Evolutionary conservation across 2,329 filamentous ascomycete species (phyloP).

Genomic region (Diaporthe amygdali): DNA sequence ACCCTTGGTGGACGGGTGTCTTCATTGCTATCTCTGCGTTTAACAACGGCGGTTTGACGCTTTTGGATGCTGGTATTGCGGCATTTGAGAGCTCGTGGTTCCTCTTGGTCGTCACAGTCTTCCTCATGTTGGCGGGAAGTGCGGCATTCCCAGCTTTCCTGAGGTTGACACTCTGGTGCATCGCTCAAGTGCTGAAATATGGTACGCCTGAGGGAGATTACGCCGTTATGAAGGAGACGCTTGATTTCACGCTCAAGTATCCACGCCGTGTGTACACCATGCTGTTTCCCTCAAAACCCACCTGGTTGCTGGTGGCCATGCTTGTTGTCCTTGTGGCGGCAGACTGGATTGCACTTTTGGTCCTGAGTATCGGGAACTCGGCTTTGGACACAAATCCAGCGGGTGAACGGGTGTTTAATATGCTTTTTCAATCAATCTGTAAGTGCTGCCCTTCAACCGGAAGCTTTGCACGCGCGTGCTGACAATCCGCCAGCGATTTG

Average conservation of each 20-base stretch:
- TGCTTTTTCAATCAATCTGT: constrained; percentile 53
- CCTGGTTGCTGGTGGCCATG: constrained; percentile 54
- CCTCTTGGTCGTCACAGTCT: constrained; percentile 33
- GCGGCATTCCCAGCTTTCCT: constrained; percentile 59
- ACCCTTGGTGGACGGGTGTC: constrained; percentile 61
- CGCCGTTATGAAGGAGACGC: constrained; percentile 42
- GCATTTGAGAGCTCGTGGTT: constrained; percentile 47
- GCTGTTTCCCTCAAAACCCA: constrained; percentile 63
- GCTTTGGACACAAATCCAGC: constrained; percentile 48
- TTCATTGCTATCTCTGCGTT: constrained; percentile 62
- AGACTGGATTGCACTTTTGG: constrained; percentile 58
- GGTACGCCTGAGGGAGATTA: constrained; percentile 39
- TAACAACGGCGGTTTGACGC: constrained; percentile 62
- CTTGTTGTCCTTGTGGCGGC: constrained; percentile 53
- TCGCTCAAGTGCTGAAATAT: constrained; percentile 29
- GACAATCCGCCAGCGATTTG: constrained; percentile 42
- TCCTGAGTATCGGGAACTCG: constrained; percentile 57
- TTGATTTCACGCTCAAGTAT: constrained; percentile 58
- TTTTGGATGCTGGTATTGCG: constrained; percentile 58
- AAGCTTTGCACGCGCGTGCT: background rate
- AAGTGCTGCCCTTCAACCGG: background rate
- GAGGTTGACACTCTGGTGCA: constrained; percentile 31
- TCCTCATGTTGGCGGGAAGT: constrained; percentile 51
- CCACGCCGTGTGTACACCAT: constrained; percentile 66
- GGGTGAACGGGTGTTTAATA: constrained; percentile 54